Evolutionary conservation across 2,329 filamentous ascomycete genomes (phyloP).

Genomic region (Paraphaeosphaeria minitans): DNA sequence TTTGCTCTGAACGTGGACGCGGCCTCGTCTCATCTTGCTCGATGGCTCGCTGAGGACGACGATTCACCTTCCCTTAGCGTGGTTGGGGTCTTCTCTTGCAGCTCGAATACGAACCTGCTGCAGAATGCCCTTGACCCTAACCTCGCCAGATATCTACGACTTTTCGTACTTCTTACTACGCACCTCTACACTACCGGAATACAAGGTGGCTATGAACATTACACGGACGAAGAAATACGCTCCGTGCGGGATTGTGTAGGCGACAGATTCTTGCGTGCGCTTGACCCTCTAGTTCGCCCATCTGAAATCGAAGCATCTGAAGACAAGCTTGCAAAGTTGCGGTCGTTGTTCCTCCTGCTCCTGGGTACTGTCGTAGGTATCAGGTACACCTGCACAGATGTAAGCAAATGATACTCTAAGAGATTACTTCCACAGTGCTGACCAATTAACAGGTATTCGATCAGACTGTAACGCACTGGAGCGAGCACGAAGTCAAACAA

Average conservation of each 20-base stretch:
- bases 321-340: constrained; percentile 21
- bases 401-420: constrained; percentile 5
- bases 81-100: constrained; percentile 24
- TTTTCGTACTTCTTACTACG: constrained; percentile 25
- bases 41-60: constrained; percentile 22
- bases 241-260: constrained; percentile 23
- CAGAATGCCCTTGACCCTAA: constrained; percentile 20
- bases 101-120: constrained; percentile 22
- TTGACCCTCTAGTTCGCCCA: constrained; percentile 20
- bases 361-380: constrained; percentile 23
- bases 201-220: constrained; percentile 21
- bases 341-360: constrained; percentile 21
- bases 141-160: constrained; percentile 18
- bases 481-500: constrained; percentile 16
- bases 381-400: constrained; percentile 21
- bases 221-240: constrained; percentile 22
- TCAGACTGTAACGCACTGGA: not conserved
- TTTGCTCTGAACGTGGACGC: constrained; percentile 25
- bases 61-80: constrained; percentile 18
- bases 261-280: constrained; percentile 14
- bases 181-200: constrained; percentile 23
- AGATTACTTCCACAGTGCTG: not conserved
- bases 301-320: constrained; percentile 21
- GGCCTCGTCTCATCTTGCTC: constrained; percentile 22
- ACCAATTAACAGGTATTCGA: constrained; percentile 12